phyloP scores from a whole-genome alignment of 225 moss, liverwort and hornwort genomes.

The Bryum argenteum region DNA sequence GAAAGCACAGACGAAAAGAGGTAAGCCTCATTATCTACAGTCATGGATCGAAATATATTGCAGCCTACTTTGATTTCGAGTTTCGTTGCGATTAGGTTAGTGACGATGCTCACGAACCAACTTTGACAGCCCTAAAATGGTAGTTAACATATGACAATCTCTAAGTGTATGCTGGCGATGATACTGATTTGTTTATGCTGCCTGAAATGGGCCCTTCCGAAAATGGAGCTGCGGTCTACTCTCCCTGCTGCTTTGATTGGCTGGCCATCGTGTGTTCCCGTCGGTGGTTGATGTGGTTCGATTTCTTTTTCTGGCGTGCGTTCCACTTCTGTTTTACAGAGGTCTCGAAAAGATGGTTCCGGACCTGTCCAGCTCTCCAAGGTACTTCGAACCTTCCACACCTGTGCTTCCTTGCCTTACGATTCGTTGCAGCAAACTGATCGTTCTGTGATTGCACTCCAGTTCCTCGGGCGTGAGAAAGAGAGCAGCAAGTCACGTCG shows the following conservation, averaged over 20 bases:
- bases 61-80: no score
- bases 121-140: neutral
- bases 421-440: conserved; percentile 4
- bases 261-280: conserved; percentile 68
- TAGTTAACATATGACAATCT: neutral
- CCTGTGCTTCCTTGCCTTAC: conserved; percentile 1
- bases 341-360: conserved; percentile 68
- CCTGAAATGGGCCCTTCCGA: conserved; percentile 99
- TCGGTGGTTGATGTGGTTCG: conserved; percentile 66
- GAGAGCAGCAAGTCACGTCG: conserved; percentile 70
- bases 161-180: conserved; percentile 21
- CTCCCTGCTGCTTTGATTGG: conserved; percentile 76
- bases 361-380: conserved; percentile 96
- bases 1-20: conserved; percentile 78
- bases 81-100: no score
- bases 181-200: conserved; percentile 96
- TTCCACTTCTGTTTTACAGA: conserved; percentile 60
- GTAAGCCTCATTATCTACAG: conserved; percentile 61
- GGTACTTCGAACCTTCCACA: conserved; percentile 40
- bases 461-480: conserved; percentile 90
- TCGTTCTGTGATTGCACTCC: conserved; percentile 21
- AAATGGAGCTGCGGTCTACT: conserved; percentile 99
- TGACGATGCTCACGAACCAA: no score
- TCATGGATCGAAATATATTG: neutral
- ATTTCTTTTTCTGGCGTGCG: conserved; percentile 43